Evolutionary conservation across 768 basidiomycete species (phyloP), one percentile per base, ranked within the genome.

Genomic region (Lentinula aciculospora): DNA sequence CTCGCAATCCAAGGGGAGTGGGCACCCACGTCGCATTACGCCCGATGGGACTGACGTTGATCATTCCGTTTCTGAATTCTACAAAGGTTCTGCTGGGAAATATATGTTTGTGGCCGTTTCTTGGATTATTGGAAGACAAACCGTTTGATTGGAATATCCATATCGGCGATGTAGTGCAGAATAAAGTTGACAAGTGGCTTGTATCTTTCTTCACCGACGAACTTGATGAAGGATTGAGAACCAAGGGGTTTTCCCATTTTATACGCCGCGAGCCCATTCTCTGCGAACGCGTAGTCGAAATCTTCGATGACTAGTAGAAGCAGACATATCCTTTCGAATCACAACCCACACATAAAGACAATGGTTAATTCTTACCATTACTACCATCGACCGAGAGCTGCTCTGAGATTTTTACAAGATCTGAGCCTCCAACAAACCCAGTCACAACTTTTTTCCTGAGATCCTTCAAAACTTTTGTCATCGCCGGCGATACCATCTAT

Each of bases 61-160:
- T 79, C 97, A 99, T 99, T 9, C 97, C 96, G 57, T 86, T 92
- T 50, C 97, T 82, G 75, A 94, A 98, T 73, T 99, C 97, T 61
- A 98, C 76, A 66, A 99, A 99, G 1, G 97, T 99, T 45, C 97
- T 97, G 47, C 97, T 77, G 58, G 54, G 56, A 15, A n/a, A 4
- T 6, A 58, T 23, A 36, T 39, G 32, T 42, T 21, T 27, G n/a
- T n/a, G n/a, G n/a, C n/a, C n/a, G 21, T 12, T 15, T 29, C 10
- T 34, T 31, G 9, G 12, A 49, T 17, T 15, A 58, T 34, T 27
- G 0, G 21, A 42, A 58, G 48, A 59, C 72, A 21, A 59, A 91
- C 95, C 95, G 84, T 74, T 96, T 96, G 72, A 97, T 86, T 0
- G 95, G 97, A 58, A 96, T 78, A 64, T 98, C 96, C 60, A 98